A percentile compares a stretch with the other conserved stretches of the same genome.
Evolutionary conservation across 306 rosid species (phyloP).

Genomic region (Acacia acuminata): DNA sequence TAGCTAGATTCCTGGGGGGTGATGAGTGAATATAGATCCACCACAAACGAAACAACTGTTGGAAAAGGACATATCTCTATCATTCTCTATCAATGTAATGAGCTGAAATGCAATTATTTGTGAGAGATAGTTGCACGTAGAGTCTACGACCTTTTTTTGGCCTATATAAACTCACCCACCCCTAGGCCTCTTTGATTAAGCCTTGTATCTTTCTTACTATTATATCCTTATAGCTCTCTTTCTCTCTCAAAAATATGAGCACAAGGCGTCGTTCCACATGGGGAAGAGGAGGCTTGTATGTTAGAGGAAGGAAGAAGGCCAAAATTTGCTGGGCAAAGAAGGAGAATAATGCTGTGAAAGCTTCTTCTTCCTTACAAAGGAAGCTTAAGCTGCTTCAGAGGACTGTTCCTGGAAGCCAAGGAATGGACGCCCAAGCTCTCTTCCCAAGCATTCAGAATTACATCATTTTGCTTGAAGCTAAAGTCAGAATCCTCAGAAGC

Average conservation of each 20-base stretch:
- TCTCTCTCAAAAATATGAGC: constrained; percentile 30
- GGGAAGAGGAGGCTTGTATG: constrained; percentile 42
- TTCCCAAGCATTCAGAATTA: constrained; percentile 53
- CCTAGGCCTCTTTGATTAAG: constrained; percentile 4
- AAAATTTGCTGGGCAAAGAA: constrained; percentile 40
- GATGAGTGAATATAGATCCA: constrained; percentile 27
- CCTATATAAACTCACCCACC: constrained; percentile 36
- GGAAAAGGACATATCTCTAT: constrained; percentile 23
- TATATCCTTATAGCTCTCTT: not conserved
- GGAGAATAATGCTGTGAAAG: not conserved
- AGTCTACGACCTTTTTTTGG: not conserved
- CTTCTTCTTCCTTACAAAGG: constrained; percentile 29
- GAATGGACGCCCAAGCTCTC: constrained; percentile 45
- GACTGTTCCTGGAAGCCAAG: constrained; percentile 50
- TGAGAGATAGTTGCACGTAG: constrained; percentile 27
- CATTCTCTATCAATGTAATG: constrained; percentile 19
- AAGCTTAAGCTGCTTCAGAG: constrained; percentile 60
- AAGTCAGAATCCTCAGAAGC: constrained; percentile 55
- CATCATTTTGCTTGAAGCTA: constrained; percentile 57
- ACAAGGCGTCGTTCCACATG: constrained; percentile 33
- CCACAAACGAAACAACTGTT: constrained; percentile 27
- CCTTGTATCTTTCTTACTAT: not conserved
- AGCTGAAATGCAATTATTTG: constrained; percentile 37
- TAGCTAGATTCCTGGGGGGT: not conserved
- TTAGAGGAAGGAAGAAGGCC: constrained; percentile 53